A percentile compares a stretch with the other conserved stretches of the same genome.
These are phyloP conservation scores for Rubia balearica DNA, from an alignment of 305 asterid species.

Conservation along the genomic window DNA sequence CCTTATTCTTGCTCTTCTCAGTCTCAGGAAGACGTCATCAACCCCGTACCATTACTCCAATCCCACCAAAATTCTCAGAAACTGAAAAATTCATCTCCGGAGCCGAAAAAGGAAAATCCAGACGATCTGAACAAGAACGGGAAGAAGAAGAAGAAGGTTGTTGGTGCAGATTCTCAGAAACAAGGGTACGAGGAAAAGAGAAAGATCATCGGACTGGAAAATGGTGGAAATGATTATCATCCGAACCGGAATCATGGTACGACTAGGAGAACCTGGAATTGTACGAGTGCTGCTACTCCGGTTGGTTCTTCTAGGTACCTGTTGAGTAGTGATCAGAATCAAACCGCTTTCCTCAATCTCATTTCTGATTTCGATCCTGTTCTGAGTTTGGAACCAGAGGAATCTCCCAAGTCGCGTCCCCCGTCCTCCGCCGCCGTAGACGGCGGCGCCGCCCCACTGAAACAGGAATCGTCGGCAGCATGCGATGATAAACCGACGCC, in stretches of 20 bases:
- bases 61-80: conserved; percentile 10
- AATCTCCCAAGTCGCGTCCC: background rate
- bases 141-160: conserved; percentile 11
- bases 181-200: conserved; percentile 11
- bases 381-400: conserved; percentile 14
- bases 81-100: background rate
- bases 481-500: conserved; percentile 13
- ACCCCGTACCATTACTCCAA: conserved; percentile 21
- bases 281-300: conserved; percentile 72
- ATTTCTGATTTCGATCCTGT: conserved; percentile 36
- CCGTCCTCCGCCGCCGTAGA: background rate
- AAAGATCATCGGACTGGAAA: background rate
- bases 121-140: conserved; percentile 3
- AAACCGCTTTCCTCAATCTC: conserved; percentile 23
- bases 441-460: conserved; percentile 10
- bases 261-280: conserved; percentile 45
- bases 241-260: background rate
- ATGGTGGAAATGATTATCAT: background rate
- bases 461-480: conserved; percentile 17
- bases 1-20: conserved; percentile 25
- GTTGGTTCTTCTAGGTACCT: conserved; percentile 60
- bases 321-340: conserved; percentile 38
- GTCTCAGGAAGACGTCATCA: conserved; percentile 18
- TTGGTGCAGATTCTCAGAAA: background rate
- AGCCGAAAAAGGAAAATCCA: conserved; percentile 8